A percentile compares a stretch with the other conserved stretches of the same genome.
Evolutionary conservation across 2,329 filamentous ascomycete species (phyloP).

Genomic region (Parascedosporium putredinis): DNA sequence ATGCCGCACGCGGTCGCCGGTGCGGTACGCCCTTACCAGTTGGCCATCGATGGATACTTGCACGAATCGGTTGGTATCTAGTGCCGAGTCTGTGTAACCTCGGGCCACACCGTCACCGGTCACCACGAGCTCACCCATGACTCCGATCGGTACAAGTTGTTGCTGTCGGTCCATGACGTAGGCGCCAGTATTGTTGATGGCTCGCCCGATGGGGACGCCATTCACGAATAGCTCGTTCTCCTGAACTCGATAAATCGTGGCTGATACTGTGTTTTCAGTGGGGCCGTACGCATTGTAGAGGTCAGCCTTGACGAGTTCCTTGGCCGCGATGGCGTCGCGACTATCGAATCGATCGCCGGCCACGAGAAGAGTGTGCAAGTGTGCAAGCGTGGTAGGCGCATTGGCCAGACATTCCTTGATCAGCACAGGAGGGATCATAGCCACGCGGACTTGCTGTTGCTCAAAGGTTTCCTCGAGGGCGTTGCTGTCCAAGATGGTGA

Average conservation of each 20-base stretch:
- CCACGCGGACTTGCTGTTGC: background rate
- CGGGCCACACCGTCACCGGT: conserved; percentile 15
- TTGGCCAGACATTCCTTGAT: background rate
- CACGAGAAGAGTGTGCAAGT: background rate
- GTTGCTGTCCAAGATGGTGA: background rate
- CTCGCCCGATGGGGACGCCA: conserved; percentile 15
- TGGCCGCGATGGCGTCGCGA: background rate
- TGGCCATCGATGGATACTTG: conserved; percentile 4
- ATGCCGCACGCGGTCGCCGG: conserved; percentile 9
- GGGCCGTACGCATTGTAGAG: conserved; percentile 15
- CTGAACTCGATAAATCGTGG: conserved; percentile 8
- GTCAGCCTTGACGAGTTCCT: conserved; percentile 2
- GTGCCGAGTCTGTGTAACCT: conserved; percentile 12
- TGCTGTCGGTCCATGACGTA: conserved; percentile 13
- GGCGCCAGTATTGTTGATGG: conserved; percentile 15
- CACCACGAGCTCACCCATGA: conserved; percentile 17
- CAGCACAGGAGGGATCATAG: background rate
- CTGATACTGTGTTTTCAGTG: conserved; percentile 15
- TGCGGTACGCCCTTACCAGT: conserved; percentile 6
- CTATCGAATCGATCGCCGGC: background rate
- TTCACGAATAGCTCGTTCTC: conserved; percentile 8
- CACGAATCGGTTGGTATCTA: conserved; percentile 13
- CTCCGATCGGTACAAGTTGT: conserved; percentile 13
- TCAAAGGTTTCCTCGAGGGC: background rate
- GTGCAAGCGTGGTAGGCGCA: background rate